phyloP scores from a whole-genome alignment of 1,139 yeast species.

The Protomyces pachydermus region DNA sequence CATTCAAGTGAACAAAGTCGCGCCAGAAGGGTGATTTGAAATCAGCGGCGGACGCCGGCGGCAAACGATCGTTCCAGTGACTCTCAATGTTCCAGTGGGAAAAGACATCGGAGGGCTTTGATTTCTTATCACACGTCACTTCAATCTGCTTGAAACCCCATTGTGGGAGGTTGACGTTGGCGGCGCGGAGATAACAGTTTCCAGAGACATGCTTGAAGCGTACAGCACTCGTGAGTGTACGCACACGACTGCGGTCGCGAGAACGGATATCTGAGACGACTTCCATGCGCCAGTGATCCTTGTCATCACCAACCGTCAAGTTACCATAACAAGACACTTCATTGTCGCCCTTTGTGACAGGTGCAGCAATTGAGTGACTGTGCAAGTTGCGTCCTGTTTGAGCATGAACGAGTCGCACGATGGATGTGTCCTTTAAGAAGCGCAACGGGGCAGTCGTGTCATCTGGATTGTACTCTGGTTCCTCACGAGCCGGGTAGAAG shows the following conservation, averaged over 20 bases:
- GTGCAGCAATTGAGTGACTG: conserved; percentile 77
- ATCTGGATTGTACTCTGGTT: conserved; percentile 41
- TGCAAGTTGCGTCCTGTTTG: conserved; percentile 86
- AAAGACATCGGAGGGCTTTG: conserved; percentile 79
- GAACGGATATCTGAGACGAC: conserved; percentile 68
- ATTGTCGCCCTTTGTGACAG: conserved; percentile 54
- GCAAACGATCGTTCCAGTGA: conserved; percentile 60
- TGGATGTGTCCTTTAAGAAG: conserved; percentile 65
- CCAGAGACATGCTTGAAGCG: conserved; percentile 64
- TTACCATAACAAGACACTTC: conserved; percentile 97
- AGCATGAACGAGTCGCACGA: conserved; percentile 71
- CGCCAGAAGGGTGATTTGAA: conserved; percentile 55
- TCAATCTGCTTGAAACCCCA: conserved; percentile 99
- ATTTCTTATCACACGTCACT: conserved; percentile 73
- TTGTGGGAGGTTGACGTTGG: conserved; percentile 75
- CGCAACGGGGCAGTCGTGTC: conserved; percentile 40
- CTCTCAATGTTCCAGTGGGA: conserved; percentile 98
- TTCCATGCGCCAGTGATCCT: conserved; percentile 93
- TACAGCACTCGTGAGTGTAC: conserved; percentile 81
- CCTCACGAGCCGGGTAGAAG: conserved; percentile 62
- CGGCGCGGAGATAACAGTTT: conserved; percentile 81
- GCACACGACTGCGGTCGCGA: conserved; percentile 55
- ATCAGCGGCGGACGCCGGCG: conserved; percentile 78
- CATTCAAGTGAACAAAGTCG: conserved; percentile 85
- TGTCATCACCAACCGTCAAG: conserved; percentile 73